These are phyloP conservation scores for Saccharomycopsis hybrid DNA, from an alignment of 1,139 yeast species.

Conservation along the genomic window DNA sequence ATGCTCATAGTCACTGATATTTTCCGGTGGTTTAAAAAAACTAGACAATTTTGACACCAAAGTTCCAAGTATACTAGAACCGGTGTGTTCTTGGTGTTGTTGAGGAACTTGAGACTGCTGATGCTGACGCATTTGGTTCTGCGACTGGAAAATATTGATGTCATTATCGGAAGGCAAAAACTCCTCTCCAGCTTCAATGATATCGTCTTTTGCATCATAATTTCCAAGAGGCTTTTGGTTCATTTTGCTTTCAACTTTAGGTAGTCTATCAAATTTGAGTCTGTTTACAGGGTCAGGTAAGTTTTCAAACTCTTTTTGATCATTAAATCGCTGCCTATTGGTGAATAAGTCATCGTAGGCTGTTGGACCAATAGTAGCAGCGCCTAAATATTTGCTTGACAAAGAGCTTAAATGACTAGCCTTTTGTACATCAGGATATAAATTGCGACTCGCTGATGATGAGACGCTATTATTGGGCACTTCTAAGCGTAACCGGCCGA, in stretches of 20 bases:
- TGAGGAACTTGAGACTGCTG: background rate
- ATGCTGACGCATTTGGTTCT: too few species aligned
- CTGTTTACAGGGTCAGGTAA: background rate
- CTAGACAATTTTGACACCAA: constrained; percentile 16
- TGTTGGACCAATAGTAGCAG: background rate
- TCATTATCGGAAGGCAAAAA: constrained; percentile 15
- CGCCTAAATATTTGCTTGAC: too few species aligned
- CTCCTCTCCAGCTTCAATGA: constrained; percentile 15
- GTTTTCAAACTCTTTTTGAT: background rate
- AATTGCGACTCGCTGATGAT: too few species aligned
- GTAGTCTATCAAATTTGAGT: background rate
- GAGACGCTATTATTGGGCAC: background rate
- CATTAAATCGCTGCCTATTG: background rate
- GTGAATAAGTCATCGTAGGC: background rate
- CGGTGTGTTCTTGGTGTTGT: background rate
- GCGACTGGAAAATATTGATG: too few species aligned
- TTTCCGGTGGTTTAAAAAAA: constrained; percentile 7
- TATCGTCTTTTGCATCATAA: background rate
- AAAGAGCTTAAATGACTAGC: too few species aligned
- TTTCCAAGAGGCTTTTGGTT: background rate
- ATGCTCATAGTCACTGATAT: background rate
- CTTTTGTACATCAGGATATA: too few species aligned
- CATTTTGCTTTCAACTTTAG: background rate
- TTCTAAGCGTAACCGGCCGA: background rate
- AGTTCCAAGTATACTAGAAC: constrained; percentile 11